phyloP scores from a whole-genome alignment of 192 early-diverging fungal species.

The Backusella macrospora region DNA sequence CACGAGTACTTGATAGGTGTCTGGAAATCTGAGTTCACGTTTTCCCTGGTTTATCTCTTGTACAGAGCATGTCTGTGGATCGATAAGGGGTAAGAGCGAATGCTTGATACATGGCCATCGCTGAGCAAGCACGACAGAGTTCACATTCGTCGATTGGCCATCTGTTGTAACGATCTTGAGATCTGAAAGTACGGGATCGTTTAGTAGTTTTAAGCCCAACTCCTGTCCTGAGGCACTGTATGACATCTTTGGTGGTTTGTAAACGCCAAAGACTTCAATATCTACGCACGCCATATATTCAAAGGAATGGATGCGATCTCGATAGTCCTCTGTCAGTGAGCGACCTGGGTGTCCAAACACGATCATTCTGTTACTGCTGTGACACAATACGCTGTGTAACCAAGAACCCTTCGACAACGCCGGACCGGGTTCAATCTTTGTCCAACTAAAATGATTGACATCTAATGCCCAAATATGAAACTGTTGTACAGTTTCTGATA shows the following conservation, averaged over 20 bases:
- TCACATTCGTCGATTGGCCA: slow-evolving; percentile 49
- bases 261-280: slow-evolving; percentile 72
- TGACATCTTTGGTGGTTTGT: slow-evolving; percentile 52
- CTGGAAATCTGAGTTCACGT: slow-evolving; percentile 38
- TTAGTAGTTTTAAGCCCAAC: slow-evolving; percentile 55
- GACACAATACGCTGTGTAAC: slow-evolving; percentile 70
- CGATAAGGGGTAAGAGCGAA: background rate
- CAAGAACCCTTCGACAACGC: slow-evolving; percentile 72
- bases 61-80: background rate
- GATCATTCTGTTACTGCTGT: slow-evolving; percentile 62
- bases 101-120: slow-evolving; percentile 48
- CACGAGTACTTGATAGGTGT: slow-evolving; percentile 54
- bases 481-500: slow-evolving; percentile 62
- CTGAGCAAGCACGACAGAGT: slow-evolving; percentile 50
- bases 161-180: slow-evolving; percentile 58
- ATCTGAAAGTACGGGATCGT: slow-evolving; percentile 53
- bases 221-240: slow-evolving; percentile 56
- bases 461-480: slow-evolving; percentile 75
- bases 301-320: slow-evolving; percentile 75
- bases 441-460: slow-evolving; percentile 60
- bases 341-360: slow-evolving; percentile 73
- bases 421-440: slow-evolving; percentile 65
- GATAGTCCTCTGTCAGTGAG: slow-evolving; percentile 73
- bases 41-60: slow-evolving; percentile 23
- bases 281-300: slow-evolving; percentile 69